A percentile compares a stretch with the other conserved stretches of the same genome.
These are phyloP conservation scores for Plasmodium ovale DNA, from an alignment of 169 alveolate genomes.

Conservation along the genomic window DNA sequence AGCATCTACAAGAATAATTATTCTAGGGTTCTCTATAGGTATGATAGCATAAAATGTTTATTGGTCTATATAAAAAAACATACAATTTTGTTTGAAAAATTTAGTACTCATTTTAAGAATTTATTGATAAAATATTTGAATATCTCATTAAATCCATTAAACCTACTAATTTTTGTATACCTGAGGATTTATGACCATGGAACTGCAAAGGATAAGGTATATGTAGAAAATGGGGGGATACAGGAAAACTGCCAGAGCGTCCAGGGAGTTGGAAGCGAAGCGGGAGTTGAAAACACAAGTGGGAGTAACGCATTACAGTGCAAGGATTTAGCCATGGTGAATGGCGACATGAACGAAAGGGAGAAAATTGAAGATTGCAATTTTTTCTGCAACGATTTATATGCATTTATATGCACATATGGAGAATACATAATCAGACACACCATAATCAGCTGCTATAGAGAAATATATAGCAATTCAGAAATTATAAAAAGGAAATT, in stretches of 20 bases:
- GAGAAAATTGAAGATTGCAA: neutral
- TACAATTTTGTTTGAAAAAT: neutral
- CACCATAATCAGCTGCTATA: slow-evolving; percentile 50
- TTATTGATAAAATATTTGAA: slow-evolving; percentile 22
- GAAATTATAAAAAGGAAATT: slow-evolving; percentile 24
- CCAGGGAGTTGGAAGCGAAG: too few relatives aligned
- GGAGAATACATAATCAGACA: slow-evolving; percentile 57
- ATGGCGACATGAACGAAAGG: neutral
- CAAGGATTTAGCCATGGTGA: neutral
- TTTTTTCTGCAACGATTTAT: slow-evolving; percentile 60
- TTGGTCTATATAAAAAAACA: slow-evolving; percentile 42
- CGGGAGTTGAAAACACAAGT: neutral
- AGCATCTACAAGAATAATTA: slow-evolving; percentile 25
- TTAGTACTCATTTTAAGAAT: slow-evolving; percentile 7
- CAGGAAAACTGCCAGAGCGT: neutral
- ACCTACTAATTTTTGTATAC: slow-evolving; percentile 52
- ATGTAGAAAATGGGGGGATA: neutral
- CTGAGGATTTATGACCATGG: slow-evolving; percentile 15
- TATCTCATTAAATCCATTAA: slow-evolving; percentile 38
- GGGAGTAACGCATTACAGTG: neutral
- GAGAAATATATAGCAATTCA: slow-evolving; percentile 8
- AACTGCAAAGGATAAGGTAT: neutral
- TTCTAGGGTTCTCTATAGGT: slow-evolving; percentile 45
- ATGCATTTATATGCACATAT: slow-evolving; percentile 29
- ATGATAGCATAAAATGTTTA: slow-evolving; percentile 46